Base-by-base conservation (phyloP, 495 filamentous ascomycete genomes). In the Bryoglossum gracile region DNA sequence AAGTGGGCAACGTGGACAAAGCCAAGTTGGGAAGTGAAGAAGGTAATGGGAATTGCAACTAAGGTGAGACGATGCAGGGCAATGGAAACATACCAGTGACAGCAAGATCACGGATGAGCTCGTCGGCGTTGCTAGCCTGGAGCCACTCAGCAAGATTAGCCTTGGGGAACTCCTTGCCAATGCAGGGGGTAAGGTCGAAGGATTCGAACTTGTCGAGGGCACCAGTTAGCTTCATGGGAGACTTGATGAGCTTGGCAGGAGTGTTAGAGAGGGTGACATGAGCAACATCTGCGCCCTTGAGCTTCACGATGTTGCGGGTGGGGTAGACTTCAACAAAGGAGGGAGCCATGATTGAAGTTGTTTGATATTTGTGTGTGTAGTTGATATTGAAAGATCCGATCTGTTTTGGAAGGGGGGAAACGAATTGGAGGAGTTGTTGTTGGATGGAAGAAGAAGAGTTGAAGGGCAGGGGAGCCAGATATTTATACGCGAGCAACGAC, bases 181-280 rank as follows among this genome's bases (percentile, higher is more conserved):
- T 84, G 17, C 77, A 60, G 1, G 83, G 81, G 8, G 84, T 88
- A 1, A 81, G 69, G 35, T 86, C 83, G 43, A 81, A 79, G 10
- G 68, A 71, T 35, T 82, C 63, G 55, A 76, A 81, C 8, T 70
- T 39, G 36, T 84, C 73, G 0, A 86, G 68, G 0, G 70, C 68
- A 4, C 78, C 78, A 0, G 67, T 51, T 21, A 55, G 52, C 41
- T 53, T 55, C 1, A 59, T n/a, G n/a, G n/a, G 41, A 36, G 56
- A 53, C 13, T 58, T 41, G 36, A 42, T 54, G 35, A 46, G 45
- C 13, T 47, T n/a, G n/a, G n/a, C n/a, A n/a, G n/a, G n/a, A n/a
- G n/a, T n/a, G n/a, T n/a, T n/a, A n/a, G n/a, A n/a, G 43, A n/a
- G 23, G 24, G 30, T 50, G 26, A 30, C 26, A 6, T 30, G 6